A percentile compares a stretch with the other conserved stretches of the same genome.
Evolutionary conservation across 768 basidiomycete genomes (phyloP).

Genomic region (Boletus reticuloceps): DNA sequence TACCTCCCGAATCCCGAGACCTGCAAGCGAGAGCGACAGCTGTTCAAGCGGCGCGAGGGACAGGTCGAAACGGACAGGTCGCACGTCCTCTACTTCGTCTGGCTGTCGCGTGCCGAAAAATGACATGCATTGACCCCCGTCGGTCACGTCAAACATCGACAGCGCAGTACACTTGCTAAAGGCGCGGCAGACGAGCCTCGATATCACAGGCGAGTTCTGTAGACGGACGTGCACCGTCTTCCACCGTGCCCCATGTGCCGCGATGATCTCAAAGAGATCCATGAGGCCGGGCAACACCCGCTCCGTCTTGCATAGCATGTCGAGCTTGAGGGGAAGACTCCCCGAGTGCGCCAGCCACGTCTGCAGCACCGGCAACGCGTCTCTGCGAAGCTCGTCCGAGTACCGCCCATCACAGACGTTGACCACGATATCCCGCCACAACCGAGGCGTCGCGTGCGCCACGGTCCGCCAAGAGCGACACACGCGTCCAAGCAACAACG

Average conservation of each 20-base stretch:
- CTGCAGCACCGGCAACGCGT: conserved; percentile 16
- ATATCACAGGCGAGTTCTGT: conserved; percentile 18
- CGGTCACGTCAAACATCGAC: conserved; percentile 18
- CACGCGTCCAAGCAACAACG: conserved; percentile 29
- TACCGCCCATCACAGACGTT: conserved; percentile 22
- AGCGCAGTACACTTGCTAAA: conserved; percentile 16
- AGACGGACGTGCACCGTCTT: conserved; percentile 19
- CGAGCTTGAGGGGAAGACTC: conserved; percentile 17
- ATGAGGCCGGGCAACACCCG: conserved; percentile 20
- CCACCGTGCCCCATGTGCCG: conserved; percentile 16
- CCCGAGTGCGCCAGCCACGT: conserved; percentile 25
- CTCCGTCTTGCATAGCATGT: conserved; percentile 19
- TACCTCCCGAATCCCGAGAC: conserved; percentile 17
- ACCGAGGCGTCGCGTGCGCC: conserved; percentile 21
- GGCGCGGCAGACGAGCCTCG: conserved; percentile 3
- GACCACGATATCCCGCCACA: conserved; percentile 25
- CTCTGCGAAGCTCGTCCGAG: conserved; percentile 16
- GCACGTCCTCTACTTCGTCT: neutral
- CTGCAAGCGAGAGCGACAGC: conserved; percentile 19
- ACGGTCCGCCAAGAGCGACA: conserved; percentile 29
- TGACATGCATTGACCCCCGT: conserved; percentile 14
- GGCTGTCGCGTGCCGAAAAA: conserved; percentile 1
- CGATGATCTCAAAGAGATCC: conserved; percentile 17
- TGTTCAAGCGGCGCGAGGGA: conserved; percentile 11
- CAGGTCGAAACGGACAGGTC: conserved; percentile 14